These are phyloP conservation scores for Carallia brachiata DNA, from an alignment of 345 rosid genomes.

Conservation along the genomic window DNA sequence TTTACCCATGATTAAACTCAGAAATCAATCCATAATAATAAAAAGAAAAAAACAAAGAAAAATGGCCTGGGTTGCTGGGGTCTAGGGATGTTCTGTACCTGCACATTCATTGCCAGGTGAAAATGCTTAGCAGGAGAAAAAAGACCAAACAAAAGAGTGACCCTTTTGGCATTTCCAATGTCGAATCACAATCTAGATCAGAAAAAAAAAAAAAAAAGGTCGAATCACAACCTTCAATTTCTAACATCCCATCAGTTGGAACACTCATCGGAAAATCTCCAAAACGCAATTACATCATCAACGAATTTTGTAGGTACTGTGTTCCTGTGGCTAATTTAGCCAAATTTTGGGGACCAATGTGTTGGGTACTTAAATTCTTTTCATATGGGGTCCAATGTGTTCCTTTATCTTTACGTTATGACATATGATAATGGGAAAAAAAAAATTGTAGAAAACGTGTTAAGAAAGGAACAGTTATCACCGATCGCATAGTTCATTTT, in stretches of 20 bases:
- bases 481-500: too few species aligned
- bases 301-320: conserved; percentile 24
- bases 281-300: conserved; percentile 16
- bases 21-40: neutral
- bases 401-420: neutral
- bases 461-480: neutral
- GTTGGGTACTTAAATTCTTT: conserved; percentile 30
- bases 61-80: neutral
- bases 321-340: conserved; percentile 26
- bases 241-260: conserved; percentile 25
- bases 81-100: too few species aligned
- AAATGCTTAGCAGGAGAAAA: neutral
- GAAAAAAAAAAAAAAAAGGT: neutral
- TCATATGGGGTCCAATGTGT: conserved; percentile 38
- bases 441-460: neutral
- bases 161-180: conserved; percentile 10
- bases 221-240: conserved; percentile 23
- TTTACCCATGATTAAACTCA: neutral
- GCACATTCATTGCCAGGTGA: neutral
- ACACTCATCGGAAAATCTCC: conserved; percentile 16
- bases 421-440: neutral
- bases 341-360: conserved; percentile 30
- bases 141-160: conserved; percentile 1
- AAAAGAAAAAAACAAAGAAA: neutral
- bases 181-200: conserved; percentile 20